Conservation (phyloP, 305 asterid genomes). For the Plantago lanceolata region DNA sequence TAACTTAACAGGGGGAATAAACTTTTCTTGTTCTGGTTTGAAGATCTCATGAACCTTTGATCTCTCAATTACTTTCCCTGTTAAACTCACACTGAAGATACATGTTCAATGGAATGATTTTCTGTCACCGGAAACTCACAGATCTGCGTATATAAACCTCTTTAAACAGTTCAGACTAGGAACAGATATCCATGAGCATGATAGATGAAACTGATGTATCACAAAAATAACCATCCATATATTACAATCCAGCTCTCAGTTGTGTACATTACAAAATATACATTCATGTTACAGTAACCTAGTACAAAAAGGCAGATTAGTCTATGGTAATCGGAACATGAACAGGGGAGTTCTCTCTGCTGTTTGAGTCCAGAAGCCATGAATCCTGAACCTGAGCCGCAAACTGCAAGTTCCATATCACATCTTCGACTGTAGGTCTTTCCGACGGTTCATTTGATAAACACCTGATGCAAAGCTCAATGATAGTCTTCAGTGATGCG, state of each 20-base stretch:
- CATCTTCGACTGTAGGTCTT: constrained; percentile 77
- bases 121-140: background rate
- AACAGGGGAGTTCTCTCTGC: constrained; percentile 50
- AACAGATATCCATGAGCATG: too few relatives aligned
- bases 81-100: background rate
- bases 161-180: too few relatives aligned
- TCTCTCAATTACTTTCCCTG: background rate
- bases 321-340: constrained; percentile 22
- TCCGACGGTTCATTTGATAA: constrained; percentile 43
- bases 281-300: background rate
- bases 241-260: background rate
- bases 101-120: background rate
- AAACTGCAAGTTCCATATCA: constrained; percentile 84
- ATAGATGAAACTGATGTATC: background rate
- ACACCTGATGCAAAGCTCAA: constrained; percentile 68
- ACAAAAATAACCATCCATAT: background rate
- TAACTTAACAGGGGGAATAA: background rate
- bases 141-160: too few relatives aligned
- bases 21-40: background rate
- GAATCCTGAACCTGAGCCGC: constrained; percentile 84
- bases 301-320: background rate
- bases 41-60: background rate
- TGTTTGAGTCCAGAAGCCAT: constrained; percentile 42
- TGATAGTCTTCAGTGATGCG: constrained; percentile 54
- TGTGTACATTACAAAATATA: background rate